phyloP scores from a whole-genome alignment of 495 filamentous ascomycete genomes.

The Recurvomyces mirabilis region DNA sequence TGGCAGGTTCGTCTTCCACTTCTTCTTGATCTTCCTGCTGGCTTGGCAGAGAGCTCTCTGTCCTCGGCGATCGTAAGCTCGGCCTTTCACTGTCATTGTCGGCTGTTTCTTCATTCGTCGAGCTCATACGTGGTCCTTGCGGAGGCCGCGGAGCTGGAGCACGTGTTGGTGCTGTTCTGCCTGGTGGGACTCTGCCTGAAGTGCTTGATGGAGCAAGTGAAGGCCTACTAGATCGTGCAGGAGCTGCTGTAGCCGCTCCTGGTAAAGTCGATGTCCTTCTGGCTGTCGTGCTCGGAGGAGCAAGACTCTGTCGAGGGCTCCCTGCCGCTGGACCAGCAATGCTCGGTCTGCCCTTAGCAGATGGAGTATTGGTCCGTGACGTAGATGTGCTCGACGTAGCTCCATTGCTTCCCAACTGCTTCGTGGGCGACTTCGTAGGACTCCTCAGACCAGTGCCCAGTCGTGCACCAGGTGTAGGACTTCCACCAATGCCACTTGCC shows the following conservation, averaged over 20 bases:
- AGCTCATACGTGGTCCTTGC: conserved; percentile 4
- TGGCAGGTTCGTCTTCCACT: conserved; percentile 5
- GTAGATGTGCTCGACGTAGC: conserved; percentile 44
- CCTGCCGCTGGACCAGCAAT: conserved; percentile 32
- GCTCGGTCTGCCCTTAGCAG: conserved; percentile 32
- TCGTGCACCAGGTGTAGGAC: conserved; percentile 21
- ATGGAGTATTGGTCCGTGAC: conserved; percentile 47
- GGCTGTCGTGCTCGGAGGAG: conserved; percentile 4
- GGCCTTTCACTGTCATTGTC: conserved; percentile 11
- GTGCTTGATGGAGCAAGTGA: conserved; percentile 18
- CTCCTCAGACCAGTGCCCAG: conserved; percentile 39
- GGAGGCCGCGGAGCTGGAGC: not conserved
- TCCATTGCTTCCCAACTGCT: conserved; percentile 51
- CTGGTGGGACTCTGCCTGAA: not conserved
- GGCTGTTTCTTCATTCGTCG: conserved; percentile 16
- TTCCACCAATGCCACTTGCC: conserved; percentile 9
- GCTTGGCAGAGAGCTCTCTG: too few species aligned
- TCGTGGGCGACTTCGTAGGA: conserved; percentile 69
- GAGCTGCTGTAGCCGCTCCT: conserved; percentile 17
- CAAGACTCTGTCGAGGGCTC: conserved; percentile 43
- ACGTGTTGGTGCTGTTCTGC: conserved; percentile 19
- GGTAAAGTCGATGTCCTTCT: conserved; percentile 12
- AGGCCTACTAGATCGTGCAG: conserved; percentile 25
- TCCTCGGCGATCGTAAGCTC: conserved; percentile 1
- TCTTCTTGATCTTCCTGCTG: conserved; percentile 3